phyloP scores from a whole-genome alignment of 768 basidiomycete species.

The Boletellus emodensis region DNA sequence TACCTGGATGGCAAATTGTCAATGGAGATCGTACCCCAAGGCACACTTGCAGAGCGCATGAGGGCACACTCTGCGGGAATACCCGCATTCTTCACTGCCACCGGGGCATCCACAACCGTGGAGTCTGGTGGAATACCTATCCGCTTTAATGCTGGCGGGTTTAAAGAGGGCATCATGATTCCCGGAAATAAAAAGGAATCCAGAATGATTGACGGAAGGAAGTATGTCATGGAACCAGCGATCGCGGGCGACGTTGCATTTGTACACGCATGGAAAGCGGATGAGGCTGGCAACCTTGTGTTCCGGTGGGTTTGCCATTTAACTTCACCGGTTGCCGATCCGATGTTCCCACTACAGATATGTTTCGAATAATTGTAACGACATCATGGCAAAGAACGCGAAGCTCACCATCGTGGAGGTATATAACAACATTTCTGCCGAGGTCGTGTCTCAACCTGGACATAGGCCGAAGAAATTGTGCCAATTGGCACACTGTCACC shows the following conservation, averaged over 20 bases:
- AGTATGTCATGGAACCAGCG: constrained; percentile 37
- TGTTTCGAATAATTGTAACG: constrained; percentile 79
- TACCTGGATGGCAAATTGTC: constrained; percentile 80
- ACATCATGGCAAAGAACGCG: constrained; percentile 80
- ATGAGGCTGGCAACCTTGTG: constrained; percentile 82
- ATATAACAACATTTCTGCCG: constrained; percentile 7
- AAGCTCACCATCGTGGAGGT: constrained; percentile 87
- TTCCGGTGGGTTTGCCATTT: constrained; percentile 56
- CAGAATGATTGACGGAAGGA: constrained; percentile 49
- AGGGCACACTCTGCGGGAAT: too few relatives aligned
- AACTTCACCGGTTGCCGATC: background rate
- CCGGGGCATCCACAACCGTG: constrained; percentile 74
- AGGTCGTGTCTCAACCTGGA: background rate
- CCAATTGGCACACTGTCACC: constrained; percentile 76
- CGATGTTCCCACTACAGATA: constrained; percentile 45
- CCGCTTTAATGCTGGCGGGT: constrained; percentile 71
- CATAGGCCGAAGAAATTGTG: constrained; percentile 81
- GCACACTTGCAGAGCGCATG: constrained; percentile 86
- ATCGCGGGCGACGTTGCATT: constrained; percentile 78
- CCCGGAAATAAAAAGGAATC: constrained; percentile 71
- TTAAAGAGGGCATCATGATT: constrained; percentile 55
- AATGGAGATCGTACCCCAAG: constrained; percentile 85
- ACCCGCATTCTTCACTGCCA: constrained; percentile 78
- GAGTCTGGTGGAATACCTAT: constrained; percentile 70
- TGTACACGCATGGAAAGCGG: constrained; percentile 68